Evolutionary conservation across 192 early-diverging fungal species (phyloP).

Genomic region (Irineochytrium annulatum): DNA sequence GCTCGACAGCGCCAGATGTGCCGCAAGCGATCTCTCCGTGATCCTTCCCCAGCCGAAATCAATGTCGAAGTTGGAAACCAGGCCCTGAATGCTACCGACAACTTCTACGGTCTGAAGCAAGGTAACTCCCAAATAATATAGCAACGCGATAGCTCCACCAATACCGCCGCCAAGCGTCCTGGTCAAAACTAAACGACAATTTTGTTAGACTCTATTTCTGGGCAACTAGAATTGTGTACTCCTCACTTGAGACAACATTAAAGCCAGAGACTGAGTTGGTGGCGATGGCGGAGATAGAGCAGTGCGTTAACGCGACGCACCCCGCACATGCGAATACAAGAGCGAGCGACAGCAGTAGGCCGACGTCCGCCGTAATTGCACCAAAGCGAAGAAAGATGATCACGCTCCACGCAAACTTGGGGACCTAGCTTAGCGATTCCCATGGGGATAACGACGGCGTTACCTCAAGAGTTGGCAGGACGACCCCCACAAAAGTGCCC

Average conservation of each 20-base stretch:
- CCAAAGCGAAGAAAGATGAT: conserved; percentile 3
- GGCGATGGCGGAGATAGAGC: neutral
- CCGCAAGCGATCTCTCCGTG: neutral
- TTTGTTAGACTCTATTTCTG: too few relatives aligned
- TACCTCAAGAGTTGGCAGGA: too few relatives aligned
- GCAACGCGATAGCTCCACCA: conserved; percentile 5
- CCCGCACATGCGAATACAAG: neutral
- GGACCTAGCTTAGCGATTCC: too few relatives aligned
- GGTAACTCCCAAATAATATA: conserved; percentile 4
- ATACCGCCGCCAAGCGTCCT: conserved; percentile 3
- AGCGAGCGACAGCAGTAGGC: neutral
- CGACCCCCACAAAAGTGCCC: too few relatives aligned
- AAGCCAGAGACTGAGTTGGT: neutral
- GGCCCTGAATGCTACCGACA: neutral
- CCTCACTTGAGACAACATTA: neutral
- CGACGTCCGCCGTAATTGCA: neutral
- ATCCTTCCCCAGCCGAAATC: neutral
- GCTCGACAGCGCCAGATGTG: too few relatives aligned
- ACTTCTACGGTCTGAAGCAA: conserved; percentile 5
- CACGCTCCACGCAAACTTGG: too few relatives aligned
- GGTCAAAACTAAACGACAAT: too few relatives aligned
- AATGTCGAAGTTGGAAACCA: neutral
- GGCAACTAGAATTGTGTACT: too few relatives aligned
- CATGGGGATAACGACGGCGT: too few relatives aligned
- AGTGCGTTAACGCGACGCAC: neutral